Base-by-base conservation (phyloP, 2,329 filamentous ascomycete species). In the Phaeosphaeriaceae sp. region DNA sequence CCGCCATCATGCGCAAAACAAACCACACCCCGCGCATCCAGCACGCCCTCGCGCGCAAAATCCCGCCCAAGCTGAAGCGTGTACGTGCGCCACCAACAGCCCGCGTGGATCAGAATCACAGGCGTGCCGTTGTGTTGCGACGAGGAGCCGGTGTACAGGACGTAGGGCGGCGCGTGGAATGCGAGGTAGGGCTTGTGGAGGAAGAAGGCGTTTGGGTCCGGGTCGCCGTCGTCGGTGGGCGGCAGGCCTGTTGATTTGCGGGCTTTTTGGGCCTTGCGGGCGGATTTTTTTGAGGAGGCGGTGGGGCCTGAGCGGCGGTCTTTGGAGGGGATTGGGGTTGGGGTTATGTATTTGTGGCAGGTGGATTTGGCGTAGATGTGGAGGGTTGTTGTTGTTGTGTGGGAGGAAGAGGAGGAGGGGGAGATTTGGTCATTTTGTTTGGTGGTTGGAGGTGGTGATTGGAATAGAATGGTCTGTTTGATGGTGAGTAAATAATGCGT, bases 11-110 rank as follows among this genome's bases (percentile, higher is more conserved):
- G 55, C 6, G 42, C 41, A 59, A 55, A 64, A 37, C 44, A 30
- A 4, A 73, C 65, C 0, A 70, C 61, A 3, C 70, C 68, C 7
- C 67, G 56, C 1, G 63, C 62, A 20, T 72, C 67, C 6, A 73
- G 37, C 3, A 71, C 61, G 6, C 56, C 61, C n/a, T 3, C 48
- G 51, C 16, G 16, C 38, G 4, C 48, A 52, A 12, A 70, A 50
- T 0, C 52, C 52, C 4, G 59, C 0, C 66, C 63, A 26, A 73
- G 54, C 34, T 73, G 68, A 4, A 73, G 45, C 15, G 54, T 69
- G 47, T 68, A 73, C 9, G 46, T 53, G 18, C 53, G 50, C 68
- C 70, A 73, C 48, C 68, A 62, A 8, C 44, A 58, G 5, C 44
- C 52, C 13, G 35, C 53, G 20, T 67, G 61, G n/a, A 72, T 63